A percentile compares a stretch with the other conserved stretches of the same genome.
These are phyloP conservation scores for Torulaspora delbrueckii DNA, from an alignment of 805 yeast species.

Conservation along the genomic window DNA sequence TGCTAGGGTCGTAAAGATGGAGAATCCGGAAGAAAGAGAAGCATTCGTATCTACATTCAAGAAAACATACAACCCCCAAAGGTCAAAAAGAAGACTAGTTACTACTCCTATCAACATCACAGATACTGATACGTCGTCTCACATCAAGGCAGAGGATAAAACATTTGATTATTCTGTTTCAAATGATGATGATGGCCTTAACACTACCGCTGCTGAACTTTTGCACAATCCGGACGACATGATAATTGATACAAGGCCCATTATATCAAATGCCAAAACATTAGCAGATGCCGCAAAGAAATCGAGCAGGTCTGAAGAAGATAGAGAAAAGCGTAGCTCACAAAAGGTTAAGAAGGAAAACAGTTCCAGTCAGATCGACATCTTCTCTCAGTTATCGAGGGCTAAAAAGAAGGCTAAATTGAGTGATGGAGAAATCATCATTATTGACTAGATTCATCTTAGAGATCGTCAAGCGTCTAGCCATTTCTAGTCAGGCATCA, in stretches of 20 bases:
- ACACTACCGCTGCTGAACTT: conserved; percentile 35
- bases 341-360: conserved; percentile 23
- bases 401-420: conserved; percentile 31
- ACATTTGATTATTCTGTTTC: conserved; percentile 2
- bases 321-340: neutral
- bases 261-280: conserved; percentile 29
- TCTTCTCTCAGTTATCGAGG: conserved; percentile 28
- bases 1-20: neutral
- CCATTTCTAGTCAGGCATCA: neutral
- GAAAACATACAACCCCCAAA: neutral
- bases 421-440: conserved; percentile 29
- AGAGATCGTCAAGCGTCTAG: neutral
- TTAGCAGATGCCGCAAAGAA: conserved; percentile 27
- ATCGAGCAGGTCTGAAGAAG: conserved; percentile 2
- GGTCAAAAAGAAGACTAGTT: conserved; percentile 13
- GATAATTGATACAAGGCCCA: conserved; percentile 30
- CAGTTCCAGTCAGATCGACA: conserved; percentile 25
- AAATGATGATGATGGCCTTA: conserved; percentile 9
- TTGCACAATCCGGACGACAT: conserved; percentile 31
- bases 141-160: neutral
- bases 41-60: neutral
- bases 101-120: conserved; percentile 18
- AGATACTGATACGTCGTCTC: neutral
- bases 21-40: neutral
- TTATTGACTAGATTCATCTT: conserved; percentile 20